A percentile compares a stretch with the other conserved stretches of the same genome.
Evolutionary conservation across 192 early-diverging fungal genomes (phyloP).

Genomic region (Backusella liffmaniae): DNA sequence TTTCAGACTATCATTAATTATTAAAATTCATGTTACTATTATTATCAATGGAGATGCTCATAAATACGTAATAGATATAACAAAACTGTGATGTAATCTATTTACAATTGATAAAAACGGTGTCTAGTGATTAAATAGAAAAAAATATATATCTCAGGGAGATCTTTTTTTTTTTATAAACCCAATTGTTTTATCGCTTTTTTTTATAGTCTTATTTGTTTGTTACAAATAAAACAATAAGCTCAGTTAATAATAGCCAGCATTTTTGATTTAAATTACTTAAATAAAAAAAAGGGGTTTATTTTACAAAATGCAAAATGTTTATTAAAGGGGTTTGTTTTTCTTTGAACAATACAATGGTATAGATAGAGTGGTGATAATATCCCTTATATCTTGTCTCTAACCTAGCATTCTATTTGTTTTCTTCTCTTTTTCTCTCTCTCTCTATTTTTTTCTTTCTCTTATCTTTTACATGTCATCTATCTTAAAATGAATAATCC

Average conservation of each 20-base stretch:
- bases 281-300: constrained; percentile 3
- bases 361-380: not conserved
- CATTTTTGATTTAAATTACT: constrained; percentile 8
- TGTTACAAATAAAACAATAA: not conserved
- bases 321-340: not conserved
- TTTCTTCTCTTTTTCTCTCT: not conserved
- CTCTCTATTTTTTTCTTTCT: constrained; percentile 7
- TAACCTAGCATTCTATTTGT: not conserved
- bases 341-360: not conserved
- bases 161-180: not conserved
- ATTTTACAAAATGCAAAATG: constrained; percentile 4
- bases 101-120: not conserved
- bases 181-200: not conserved
- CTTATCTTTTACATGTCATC: constrained; percentile 1
- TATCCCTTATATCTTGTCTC: not conserved
- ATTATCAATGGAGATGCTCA: not conserved
- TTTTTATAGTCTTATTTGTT: not conserved
- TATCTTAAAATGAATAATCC: not conserved
- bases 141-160: not conserved
- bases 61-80: not conserved
- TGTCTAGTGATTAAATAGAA: not conserved
- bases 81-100: not conserved
- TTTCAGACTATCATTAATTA: not conserved
- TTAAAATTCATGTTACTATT: not conserved
- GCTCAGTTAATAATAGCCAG: not conserved